These are phyloP conservation scores for Clavispora santaluciae DNA, from an alignment of 805 yeast genomes.

Conservation along the genomic window DNA sequence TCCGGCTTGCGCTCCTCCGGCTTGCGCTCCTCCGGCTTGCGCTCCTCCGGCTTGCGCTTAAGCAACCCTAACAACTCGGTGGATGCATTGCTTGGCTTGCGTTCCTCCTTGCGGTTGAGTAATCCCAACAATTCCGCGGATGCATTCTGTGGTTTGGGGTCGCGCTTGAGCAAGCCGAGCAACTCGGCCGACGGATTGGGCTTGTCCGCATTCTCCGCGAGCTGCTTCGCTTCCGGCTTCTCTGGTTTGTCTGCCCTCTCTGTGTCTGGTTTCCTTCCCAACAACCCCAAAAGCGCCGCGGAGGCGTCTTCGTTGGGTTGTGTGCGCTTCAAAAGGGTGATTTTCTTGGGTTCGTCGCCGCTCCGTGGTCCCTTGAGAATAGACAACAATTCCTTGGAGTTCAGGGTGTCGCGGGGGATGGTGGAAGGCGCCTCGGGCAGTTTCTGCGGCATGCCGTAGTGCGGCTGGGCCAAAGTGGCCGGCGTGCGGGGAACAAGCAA, in stretches of 20 bases:
- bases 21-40: no score
- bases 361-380: conserved; percentile 27
- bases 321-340: conserved; percentile 15
- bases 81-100: neutral
- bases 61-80: no score
- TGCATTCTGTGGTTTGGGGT: neutral
- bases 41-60: no score
- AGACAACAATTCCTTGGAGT: conserved; percentile 41
- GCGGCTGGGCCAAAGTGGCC: neutral
- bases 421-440: neutral
- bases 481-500: conserved; percentile 10
- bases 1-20: no score
- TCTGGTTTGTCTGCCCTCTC: conserved; percentile 3
- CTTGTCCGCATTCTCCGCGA: neutral
- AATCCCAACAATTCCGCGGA: no score
- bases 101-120: neutral
- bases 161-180: conserved; percentile 14
- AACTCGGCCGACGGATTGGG: conserved; percentile 9
- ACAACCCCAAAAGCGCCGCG: conserved; percentile 12
- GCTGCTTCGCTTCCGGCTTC: neutral
- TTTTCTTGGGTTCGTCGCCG: conserved; percentile 9
- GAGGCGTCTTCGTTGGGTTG: conserved; percentile 11
- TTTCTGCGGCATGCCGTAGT: no score
- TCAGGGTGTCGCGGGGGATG: conserved; percentile 12
- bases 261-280: conserved; percentile 11